A percentile compares a stretch with the other conserved stretches of the same genome.
phyloP scores from a whole-genome alignment of 352 stramenopile species.

The Phytopythium helicoides region DNA sequence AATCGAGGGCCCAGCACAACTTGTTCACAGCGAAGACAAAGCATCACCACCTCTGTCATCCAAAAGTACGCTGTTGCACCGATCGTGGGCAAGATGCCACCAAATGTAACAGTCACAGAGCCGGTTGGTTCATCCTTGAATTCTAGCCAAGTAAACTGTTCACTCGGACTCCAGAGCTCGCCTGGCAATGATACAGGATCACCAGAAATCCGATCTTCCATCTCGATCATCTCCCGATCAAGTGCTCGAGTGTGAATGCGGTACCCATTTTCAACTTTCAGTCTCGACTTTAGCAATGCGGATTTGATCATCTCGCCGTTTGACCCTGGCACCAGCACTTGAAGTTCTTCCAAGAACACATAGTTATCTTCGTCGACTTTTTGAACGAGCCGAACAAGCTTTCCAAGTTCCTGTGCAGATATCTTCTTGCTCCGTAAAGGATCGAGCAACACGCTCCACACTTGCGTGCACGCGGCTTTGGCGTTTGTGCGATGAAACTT shows the following conservation, averaged over 20 bases:
- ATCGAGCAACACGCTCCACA: conserved; percentile 24
- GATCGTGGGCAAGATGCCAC: conserved; percentile 25
- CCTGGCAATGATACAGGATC: no score
- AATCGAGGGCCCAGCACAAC: conserved; percentile 31
- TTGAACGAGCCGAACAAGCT: conserved; percentile 24
- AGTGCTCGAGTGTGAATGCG: conserved; percentile 32
- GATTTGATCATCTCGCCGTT: conserved; percentile 10
- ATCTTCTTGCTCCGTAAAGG: conserved; percentile 20
- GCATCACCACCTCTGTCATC: conserved; percentile 34
- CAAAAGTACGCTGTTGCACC: conserved; percentile 40
- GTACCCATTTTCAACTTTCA: conserved; percentile 14
- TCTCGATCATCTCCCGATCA: conserved; percentile 24
- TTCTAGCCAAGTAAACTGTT: conserved; percentile 24
- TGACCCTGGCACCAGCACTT: conserved; percentile 20
- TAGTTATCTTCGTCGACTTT: conserved; percentile 24
- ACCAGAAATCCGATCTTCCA: conserved; percentile 13
- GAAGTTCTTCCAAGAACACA: conserved; percentile 25
- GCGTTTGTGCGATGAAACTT: conserved; percentile 16
- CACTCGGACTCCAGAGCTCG: background rate
- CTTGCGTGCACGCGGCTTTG: conserved; percentile 13
- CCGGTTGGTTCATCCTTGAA: conserved; percentile 33
- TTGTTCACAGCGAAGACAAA: conserved; percentile 38
- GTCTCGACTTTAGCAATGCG: conserved; percentile 17
- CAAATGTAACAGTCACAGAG: conserved; percentile 27
- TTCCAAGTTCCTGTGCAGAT: conserved; percentile 15